These are phyloP conservation scores for Graphium sp. DNA, from an alignment of 2,329 filamentous ascomycete genomes.

Conservation along the genomic window DNA sequence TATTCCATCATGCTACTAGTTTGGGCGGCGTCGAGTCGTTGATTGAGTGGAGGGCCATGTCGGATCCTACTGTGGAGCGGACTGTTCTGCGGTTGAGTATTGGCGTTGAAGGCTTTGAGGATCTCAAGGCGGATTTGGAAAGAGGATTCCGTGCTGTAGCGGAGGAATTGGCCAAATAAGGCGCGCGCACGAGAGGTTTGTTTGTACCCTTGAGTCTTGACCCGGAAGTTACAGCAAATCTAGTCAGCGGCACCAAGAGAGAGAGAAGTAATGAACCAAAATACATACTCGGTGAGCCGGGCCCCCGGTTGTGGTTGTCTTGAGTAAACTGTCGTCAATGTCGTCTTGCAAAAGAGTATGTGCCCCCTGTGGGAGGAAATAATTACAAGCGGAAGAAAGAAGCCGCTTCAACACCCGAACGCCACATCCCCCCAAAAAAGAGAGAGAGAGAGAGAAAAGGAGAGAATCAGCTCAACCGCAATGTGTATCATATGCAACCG, in stretches of 20 bases:
- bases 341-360: no score
- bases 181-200: neutral
- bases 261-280: no score
- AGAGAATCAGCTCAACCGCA: neutral
- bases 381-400: no score
- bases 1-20: constrained; percentile 93
- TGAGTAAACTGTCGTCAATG: no score
- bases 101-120: constrained; percentile 75
- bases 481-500: constrained; percentile 5
- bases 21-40: constrained; percentile 87
- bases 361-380: no score
- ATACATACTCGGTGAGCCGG: no score
- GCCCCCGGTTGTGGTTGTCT: no score
- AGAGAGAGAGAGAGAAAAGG: neutral
- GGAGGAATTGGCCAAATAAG: constrained; percentile 11
- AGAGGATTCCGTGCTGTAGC: constrained; percentile 39
- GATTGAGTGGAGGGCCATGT: constrained; percentile 93
- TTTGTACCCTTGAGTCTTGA: no score
- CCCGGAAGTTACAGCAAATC: no score
- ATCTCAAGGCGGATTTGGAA: constrained; percentile 60
- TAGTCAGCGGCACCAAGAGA: no score
- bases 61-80: constrained; percentile 55
- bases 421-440: no score
- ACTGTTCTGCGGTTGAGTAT: constrained; percentile 66
- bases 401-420: no score